Percentiles rank a stretch among this genome's conserved stretches.
Conservation (phyloP, 2,329 filamentous ascomycete species). For the Aspergillus japonicus region DNA sequence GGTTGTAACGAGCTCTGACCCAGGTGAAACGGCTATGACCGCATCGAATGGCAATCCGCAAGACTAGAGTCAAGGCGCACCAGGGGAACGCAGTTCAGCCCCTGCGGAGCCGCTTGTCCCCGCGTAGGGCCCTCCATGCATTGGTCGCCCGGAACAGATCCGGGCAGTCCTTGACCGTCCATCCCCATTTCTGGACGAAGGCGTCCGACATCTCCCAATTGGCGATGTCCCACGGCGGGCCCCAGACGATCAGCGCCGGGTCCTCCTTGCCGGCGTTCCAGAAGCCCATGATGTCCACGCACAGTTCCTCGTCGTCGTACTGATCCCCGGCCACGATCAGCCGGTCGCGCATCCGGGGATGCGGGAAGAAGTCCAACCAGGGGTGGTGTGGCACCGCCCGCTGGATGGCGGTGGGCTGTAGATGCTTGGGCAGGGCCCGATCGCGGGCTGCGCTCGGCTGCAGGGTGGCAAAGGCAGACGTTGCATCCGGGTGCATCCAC, state of each 20-base stretch:
- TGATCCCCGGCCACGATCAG: conserved; percentile 28
- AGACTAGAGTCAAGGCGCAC: too few species aligned
- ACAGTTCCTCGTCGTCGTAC: conserved; percentile 36
- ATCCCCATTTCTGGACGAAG: conserved; percentile 46
- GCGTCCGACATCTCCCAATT: conserved; percentile 47
- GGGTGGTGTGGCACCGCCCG: conserved; percentile 40
- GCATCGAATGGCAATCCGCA: too few species aligned
- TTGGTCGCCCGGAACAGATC: conserved; percentile 10
- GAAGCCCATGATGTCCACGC: conserved; percentile 35
- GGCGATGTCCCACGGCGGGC: conserved; percentile 39
- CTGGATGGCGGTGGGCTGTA: conserved; percentile 41
- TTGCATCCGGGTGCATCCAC: too few species aligned
- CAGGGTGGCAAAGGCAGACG: too few species aligned
- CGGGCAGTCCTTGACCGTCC: conserved; percentile 4
- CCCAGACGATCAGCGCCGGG: conserved; percentile 44
- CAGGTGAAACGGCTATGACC: too few species aligned
- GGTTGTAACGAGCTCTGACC: too few species aligned
- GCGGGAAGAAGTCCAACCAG: conserved; percentile 28
- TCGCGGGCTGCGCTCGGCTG: too few species aligned
- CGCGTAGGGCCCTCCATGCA: conserved; percentile 5
- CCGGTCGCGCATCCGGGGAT: conserved; percentile 41
- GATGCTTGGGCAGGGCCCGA: neutral
- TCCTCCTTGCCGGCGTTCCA: conserved; percentile 15
- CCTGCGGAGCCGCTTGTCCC: neutral
- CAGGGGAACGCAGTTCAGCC: too few species aligned